These are phyloP conservation scores for Coniosporium apollinis DNA, from an alignment of 495 filamentous ascomycete genomes.

Conservation along the genomic window DNA sequence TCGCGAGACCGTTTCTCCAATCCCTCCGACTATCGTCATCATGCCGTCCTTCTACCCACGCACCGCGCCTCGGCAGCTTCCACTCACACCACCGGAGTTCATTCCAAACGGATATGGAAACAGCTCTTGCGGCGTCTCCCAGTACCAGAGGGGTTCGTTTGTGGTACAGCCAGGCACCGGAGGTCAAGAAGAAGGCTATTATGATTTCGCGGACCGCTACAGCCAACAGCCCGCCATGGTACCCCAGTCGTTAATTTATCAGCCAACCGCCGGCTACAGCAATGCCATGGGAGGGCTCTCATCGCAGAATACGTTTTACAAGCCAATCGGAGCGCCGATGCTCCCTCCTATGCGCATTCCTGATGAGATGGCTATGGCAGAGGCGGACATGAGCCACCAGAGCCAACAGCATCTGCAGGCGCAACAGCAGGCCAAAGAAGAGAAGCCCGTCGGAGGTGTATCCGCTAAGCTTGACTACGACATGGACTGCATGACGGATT, in stretches of 20 bases:
- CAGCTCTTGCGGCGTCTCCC: slow-evolving; percentile 12
- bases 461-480: slow-evolving; percentile 96
- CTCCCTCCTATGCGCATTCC: slow-evolving; percentile 21
- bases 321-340: slow-evolving; percentile 17
- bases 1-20: slow-evolving; percentile 13
- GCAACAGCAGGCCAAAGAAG: slow-evolving; percentile 18
- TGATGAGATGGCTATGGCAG: slow-evolving; percentile 9
- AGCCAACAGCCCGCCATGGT: slow-evolving; percentile 8
- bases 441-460: slow-evolving; percentile 54
- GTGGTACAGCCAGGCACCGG: slow-evolving; percentile 9
- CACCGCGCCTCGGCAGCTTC: slow-evolving; percentile 12
- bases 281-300: slow-evolving; percentile 9
- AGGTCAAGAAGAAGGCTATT: slow-evolving; percentile 12
- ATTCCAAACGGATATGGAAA: slow-evolving; percentile 13
- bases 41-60: slow-evolving; percentile 21
- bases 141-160: slow-evolving; percentile 12
- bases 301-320: slow-evolving; percentile 16
- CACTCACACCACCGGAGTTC: slow-evolving; percentile 19
- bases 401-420: slow-evolving; percentile 11
- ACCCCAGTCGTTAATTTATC: slow-evolving; percentile 12
- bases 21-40: slow-evolving; percentile 9
- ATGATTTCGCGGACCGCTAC: slow-evolving; percentile 15
- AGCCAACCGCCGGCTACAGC: slow-evolving; percentile 14
- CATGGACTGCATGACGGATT: slow-evolving; percentile 95
- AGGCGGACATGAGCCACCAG: slow-evolving; percentile 13